Evolutionary conservation across 345 rosid genomes (phyloP).

Genomic region (Sonneratia alba): DNA sequence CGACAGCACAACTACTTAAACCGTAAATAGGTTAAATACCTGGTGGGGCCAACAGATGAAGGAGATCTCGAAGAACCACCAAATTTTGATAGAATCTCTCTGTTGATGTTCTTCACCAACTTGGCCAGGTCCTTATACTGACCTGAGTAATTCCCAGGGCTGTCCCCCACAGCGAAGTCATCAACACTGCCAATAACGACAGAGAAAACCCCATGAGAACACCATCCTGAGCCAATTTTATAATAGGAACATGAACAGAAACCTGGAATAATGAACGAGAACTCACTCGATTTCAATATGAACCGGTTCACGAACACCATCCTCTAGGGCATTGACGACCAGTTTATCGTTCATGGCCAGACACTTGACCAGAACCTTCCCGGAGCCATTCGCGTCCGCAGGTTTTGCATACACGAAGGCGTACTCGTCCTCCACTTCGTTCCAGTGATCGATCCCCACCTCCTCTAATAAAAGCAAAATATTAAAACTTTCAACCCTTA

Average conservation of each 20-base stretch:
- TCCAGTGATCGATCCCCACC: slow-evolving; percentile 77
- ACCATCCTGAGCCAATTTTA: background rate
- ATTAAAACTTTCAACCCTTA: background rate
- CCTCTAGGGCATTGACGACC: slow-evolving; percentile 50
- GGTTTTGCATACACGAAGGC: slow-evolving; percentile 65
- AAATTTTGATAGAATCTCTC: slow-evolving; percentile 38
- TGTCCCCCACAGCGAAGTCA: slow-evolving; percentile 36
- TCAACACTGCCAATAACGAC: slow-evolving; percentile 32
- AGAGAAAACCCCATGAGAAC: background rate
- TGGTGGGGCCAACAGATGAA: slow-evolving; percentile 22
- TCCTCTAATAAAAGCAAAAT: slow-evolving; percentile 37
- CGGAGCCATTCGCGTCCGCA: slow-evolving; percentile 23
- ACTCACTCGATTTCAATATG: slow-evolving; percentile 66
- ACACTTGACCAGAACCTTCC: slow-evolving; percentile 60
- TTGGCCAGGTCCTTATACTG: slow-evolving; percentile 53
- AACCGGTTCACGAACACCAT: slow-evolving; percentile 42
- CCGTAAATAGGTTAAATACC: background rate
- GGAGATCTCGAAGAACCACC: slow-evolving; percentile 17
- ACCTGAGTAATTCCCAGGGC: slow-evolving; percentile 33
- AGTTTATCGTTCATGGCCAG: slow-evolving; percentile 48
- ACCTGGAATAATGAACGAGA: background rate
- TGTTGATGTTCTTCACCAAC: slow-evolving; percentile 43
- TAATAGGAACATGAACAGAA: slow-evolving; percentile 1
- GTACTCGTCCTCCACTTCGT: slow-evolving; percentile 48
- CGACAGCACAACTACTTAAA: background rate